These are phyloP conservation scores for Aquilaria sinensis DNA, from an alignment of 345 rosid genomes.

Conservation along the genomic window DNA sequence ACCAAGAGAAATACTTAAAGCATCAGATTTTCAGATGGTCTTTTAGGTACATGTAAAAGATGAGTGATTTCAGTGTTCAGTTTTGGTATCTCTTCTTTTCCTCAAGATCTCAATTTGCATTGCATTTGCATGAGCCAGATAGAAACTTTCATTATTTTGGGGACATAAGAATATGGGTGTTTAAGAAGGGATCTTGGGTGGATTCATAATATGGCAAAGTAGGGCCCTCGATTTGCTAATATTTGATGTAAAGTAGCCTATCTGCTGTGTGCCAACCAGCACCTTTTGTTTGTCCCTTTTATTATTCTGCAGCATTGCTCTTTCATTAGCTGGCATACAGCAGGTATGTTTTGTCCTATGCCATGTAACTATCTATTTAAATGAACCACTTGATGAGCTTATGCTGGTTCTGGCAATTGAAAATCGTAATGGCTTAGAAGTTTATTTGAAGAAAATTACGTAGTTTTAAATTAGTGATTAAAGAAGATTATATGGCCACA, in stretches of 20 bases:
- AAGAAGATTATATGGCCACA: too few relatives aligned
- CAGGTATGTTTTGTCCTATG: slow-evolving; percentile 20
- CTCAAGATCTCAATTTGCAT: background rate
- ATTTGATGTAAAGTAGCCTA: too few relatives aligned
- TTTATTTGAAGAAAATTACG: too few relatives aligned
- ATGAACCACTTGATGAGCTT: too few relatives aligned
- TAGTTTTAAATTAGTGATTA: too few relatives aligned
- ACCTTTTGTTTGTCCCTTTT: slow-evolving; percentile 12
- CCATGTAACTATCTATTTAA: too few relatives aligned
- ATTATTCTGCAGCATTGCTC: slow-evolving; percentile 17
- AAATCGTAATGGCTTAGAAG: too few relatives aligned
- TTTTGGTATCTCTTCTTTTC: background rate
- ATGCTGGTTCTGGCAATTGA: too few relatives aligned
- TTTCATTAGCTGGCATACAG: slow-evolving; percentile 33
- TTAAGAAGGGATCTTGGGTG: background rate
- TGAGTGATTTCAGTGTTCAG: background rate
- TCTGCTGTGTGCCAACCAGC: too few relatives aligned
- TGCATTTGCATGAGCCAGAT: background rate
- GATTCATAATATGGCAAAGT: slow-evolving; percentile 11
- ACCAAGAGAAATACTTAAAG: too few relatives aligned
- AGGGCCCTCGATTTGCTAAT: slow-evolving; percentile 12
- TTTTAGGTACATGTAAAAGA: background rate
- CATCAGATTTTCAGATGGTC: too few relatives aligned
- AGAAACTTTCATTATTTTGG: slow-evolving; percentile 3
- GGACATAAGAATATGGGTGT: background rate